These are phyloP conservation scores for Neocatenulostroma microsporum DNA, from an alignment of 2,329 filamentous ascomycete species.

Conservation along the genomic window DNA sequence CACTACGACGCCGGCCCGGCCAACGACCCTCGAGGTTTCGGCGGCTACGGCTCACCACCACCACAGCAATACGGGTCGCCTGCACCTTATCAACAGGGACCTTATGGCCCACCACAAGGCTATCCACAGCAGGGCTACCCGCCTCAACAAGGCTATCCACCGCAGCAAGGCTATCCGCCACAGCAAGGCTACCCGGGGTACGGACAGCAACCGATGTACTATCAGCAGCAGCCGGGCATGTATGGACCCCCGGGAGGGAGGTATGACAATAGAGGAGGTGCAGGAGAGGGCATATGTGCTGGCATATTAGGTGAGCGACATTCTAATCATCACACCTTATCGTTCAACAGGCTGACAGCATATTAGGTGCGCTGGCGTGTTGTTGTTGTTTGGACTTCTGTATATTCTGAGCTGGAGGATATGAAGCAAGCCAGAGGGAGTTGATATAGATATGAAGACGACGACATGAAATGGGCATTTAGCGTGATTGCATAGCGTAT, in stretches of 20 bases:
- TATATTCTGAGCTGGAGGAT: no score
- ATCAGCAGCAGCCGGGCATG: conserved; percentile 17
- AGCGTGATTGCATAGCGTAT: no score
- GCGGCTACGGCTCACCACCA: conserved; percentile 5
- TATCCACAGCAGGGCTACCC: conserved; percentile 3
- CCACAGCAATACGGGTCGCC: conserved; percentile 1
- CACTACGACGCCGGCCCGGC: conserved; percentile 7
- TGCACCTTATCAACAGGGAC: conserved; percentile 1
- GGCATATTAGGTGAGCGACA: no score
- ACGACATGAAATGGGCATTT: no score
- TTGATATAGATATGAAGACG: no score
- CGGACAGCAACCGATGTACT: conserved; percentile 9
- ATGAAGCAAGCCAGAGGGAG: no score
- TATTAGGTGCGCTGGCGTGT: conserved; percentile 41
- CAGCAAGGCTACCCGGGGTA: no score
- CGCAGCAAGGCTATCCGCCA: no score
- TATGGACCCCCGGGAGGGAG: conserved; percentile 27
- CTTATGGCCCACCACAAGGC: conserved; percentile 4
- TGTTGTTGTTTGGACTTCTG: conserved; percentile 44
- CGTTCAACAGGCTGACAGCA: no score
- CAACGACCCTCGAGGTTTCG: conserved; percentile 1
- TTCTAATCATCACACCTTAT: no score
- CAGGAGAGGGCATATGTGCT: conserved; percentile 36
- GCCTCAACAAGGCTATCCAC: no score
- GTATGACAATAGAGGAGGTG: conserved; percentile 20